These are phyloP conservation scores for Rusavskia elegans DNA, from an alignment of 495 filamentous ascomycete species.

Conservation along the genomic window DNA sequence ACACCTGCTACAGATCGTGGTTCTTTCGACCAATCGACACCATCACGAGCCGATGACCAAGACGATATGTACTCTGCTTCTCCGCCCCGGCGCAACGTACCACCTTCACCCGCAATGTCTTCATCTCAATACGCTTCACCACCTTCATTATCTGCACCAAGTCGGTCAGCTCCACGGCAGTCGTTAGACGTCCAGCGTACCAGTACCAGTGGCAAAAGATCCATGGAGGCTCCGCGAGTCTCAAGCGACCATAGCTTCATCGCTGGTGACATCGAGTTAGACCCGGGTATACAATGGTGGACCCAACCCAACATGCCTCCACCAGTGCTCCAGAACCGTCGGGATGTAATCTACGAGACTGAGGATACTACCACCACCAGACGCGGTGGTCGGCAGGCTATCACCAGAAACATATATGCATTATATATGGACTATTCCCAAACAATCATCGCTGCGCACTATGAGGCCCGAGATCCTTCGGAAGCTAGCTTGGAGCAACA, in stretches of 20 bases:
- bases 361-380: slow-evolving; percentile 61
- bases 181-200: slow-evolving; percentile 53
- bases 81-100: slow-evolving; percentile 20
- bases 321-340: slow-evolving; percentile 63
- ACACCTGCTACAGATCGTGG: slow-evolving; percentile 7
- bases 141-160: slow-evolving; percentile 24
- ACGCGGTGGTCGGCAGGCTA: slow-evolving; percentile 47
- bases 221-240: slow-evolving; percentile 52
- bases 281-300: slow-evolving; percentile 66
- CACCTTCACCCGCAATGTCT: slow-evolving; percentile 11
- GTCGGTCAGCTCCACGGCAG: slow-evolving; percentile 34
- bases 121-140: slow-evolving; percentile 15
- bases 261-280: slow-evolving; percentile 73
- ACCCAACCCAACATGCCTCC: slow-evolving; percentile 56
- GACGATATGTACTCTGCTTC: slow-evolving; percentile 38
- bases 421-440: slow-evolving; percentile 94
- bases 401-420: slow-evolving; percentile 69
- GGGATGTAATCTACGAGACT: slow-evolving; percentile 67
- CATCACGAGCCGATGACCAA: slow-evolving; percentile 17
- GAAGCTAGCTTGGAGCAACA: slow-evolving; percentile 67
- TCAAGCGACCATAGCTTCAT: slow-evolving; percentile 61
- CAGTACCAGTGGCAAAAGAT: slow-evolving; percentile 38
- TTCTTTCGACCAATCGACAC: slow-evolving; percentile 1
- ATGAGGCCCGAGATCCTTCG: slow-evolving; percentile 55
- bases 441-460: slow-evolving; percentile 69